Evolutionary conservation across 371 early-diverging fungal species (phyloP).

Genomic region (Umbelopsis sp.): DNA sequence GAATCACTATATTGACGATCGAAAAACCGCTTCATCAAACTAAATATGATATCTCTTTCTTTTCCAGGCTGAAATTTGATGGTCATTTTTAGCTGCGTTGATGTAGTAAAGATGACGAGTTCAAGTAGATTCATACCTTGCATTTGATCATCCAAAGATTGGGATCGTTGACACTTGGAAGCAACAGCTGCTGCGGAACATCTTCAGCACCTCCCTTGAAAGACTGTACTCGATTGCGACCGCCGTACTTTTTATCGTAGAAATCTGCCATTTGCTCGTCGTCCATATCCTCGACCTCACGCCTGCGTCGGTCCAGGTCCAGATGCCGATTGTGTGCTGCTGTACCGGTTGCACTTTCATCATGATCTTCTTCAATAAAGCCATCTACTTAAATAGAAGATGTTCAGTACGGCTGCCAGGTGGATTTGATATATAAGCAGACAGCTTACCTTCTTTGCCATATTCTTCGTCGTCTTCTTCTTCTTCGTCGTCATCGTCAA

Average conservation of each 20-base stretch:
- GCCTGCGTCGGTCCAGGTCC: slow-evolving; percentile 71
- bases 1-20: slow-evolving; percentile 64
- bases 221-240: slow-evolving; percentile 50
- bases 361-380: slow-evolving; percentile 74
- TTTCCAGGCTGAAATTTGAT: slow-evolving; percentile 67
- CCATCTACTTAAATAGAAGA: slow-evolving; percentile 44
- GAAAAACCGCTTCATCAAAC: slow-evolving; percentile 81
- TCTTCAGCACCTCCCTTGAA: slow-evolving; percentile 68
- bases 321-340: slow-evolving; percentile 54
- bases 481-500: slow-evolving; percentile 72
- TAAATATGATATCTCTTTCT: slow-evolving; percentile 86
- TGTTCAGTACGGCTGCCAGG: neutral
- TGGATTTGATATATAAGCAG: too few species aligned
- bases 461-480: slow-evolving; percentile 72
- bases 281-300: slow-evolving; percentile 74
- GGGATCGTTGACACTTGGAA: slow-evolving; percentile 91
- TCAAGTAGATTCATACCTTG: slow-evolving; percentile 48
- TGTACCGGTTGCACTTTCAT: slow-evolving; percentile 60
- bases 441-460: slow-evolving; percentile 53
- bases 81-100: neutral
- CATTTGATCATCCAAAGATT: slow-evolving; percentile 95
- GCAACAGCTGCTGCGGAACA: slow-evolving; percentile 77
- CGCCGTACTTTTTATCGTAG: slow-evolving; percentile 80
- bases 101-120: neutral
- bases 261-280: slow-evolving; percentile 85